Base-by-base conservation (phyloP, 2,329 filamentous ascomycete genomes). In the Dactylonectria macrodidyma region DNA sequence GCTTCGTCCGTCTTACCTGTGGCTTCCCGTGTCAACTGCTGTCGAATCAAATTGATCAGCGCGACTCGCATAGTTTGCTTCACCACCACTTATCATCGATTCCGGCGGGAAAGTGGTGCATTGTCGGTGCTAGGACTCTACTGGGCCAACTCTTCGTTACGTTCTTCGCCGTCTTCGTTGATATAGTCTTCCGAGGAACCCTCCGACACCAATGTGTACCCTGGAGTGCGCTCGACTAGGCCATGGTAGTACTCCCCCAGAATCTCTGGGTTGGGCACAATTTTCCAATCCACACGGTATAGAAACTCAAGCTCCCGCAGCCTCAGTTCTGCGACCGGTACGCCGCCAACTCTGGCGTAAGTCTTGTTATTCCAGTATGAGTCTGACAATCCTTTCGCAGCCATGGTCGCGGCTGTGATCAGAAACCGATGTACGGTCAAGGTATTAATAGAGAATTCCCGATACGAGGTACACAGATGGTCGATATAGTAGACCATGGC, bases 401-500 rank as follows among this genome's bases (percentile, higher is more conserved):
- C 96, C 5, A 99, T 96, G 0, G 96, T 98, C 10, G 95, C 95
- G 24, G 95, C 95, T 2, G 95, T 96, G 73, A 99, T 99, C 9
- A 99, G 88, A 78, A 98, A 99, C 9, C 96, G 95, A 83, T 99
- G 96, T 3, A 99, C 95, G 0, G 96, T 99, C 22, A 99, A 86
- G 54, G 94, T 97, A 79, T 95, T 97, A 74, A 99, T 96, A 33
- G 95, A 98, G 80, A 99, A 99, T 55, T 95, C 93, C 3, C 94
- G 93, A 79, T 98, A 99, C 67, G 97, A 86, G 11, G 93, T 92
- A 81, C 95, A 99, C 24, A 99, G 88, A 34, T 95, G 92, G 82
- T 99, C 96, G 76, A 99, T 98, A 77, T 98, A 99, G 79, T 97
- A 99, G 65, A 99, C 96, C 94, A 99, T 98, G 74, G 95, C 96